These are phyloP conservation scores for Rhodotorula graminis DNA, from an alignment of 768 basidiomycete species.

Conservation along the genomic window DNA sequence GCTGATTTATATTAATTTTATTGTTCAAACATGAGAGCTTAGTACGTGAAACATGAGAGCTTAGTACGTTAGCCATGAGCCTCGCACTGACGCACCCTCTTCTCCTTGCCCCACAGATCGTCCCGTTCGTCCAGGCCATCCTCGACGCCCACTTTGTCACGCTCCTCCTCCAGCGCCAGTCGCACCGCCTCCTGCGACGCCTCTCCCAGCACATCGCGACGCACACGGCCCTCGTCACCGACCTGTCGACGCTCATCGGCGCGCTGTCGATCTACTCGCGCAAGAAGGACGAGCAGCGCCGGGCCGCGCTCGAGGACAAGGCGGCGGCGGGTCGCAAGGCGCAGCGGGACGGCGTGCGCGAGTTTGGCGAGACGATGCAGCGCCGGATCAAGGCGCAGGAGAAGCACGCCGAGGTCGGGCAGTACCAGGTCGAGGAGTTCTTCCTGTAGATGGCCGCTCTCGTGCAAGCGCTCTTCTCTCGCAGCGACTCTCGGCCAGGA, in stretches of 20 bases:
- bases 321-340: not conserved
- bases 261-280: slow-evolving; percentile 29
- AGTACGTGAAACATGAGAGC: no score
- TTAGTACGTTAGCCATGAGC: no score
- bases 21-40: no score
- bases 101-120: slow-evolving; percentile 2
- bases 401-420: slow-evolving; percentile 34
- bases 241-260: slow-evolving; percentile 33
- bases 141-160: slow-evolving; percentile 40
- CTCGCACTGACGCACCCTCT: not conserved
- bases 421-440: slow-evolving; percentile 32
- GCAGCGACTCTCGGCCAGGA: no score
- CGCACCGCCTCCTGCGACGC: slow-evolving; percentile 36
- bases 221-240: slow-evolving; percentile 21
- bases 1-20: no score
- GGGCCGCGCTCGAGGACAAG: slow-evolving; percentile 10
- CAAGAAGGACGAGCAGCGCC: slow-evolving; percentile 16
- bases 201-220: slow-evolving; percentile 23
- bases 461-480: no score
- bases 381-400: slow-evolving; percentile 34
- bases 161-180: slow-evolving; percentile 34
- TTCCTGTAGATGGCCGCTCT: slow-evolving; percentile 7
- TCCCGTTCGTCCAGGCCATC: slow-evolving; percentile 33
- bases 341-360: slow-evolving; percentile 11
- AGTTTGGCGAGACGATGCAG: slow-evolving; percentile 31